These are phyloP conservation scores for Silene coronaria DNA, from an alignment of 179 eudicot species.

Conservation along the genomic window DNA sequence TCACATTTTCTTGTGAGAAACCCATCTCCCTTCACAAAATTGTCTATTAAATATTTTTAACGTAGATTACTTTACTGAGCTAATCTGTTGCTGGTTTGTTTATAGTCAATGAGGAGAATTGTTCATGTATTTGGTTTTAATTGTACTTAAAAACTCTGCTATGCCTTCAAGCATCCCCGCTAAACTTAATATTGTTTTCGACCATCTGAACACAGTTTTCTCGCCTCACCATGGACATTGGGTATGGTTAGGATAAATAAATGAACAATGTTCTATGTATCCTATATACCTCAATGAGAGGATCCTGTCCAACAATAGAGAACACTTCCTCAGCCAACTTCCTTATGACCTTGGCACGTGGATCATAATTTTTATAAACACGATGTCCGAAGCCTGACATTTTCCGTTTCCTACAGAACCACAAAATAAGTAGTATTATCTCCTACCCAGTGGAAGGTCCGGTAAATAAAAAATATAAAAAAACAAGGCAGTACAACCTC, in stretches of 20 bases:
- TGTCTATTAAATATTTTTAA: neutral
- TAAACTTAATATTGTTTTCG: neutral
- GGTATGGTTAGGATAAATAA: neutral
- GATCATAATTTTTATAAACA: slow-evolving; percentile 93
- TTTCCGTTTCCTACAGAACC: slow-evolving; percentile 69
- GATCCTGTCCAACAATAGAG: slow-evolving; percentile 95
- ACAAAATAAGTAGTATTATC: neutral
- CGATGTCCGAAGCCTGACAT: slow-evolving; percentile 99
- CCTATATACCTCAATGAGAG: slow-evolving; percentile 75
- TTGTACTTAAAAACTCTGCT: neutral
- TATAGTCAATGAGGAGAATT: neutral
- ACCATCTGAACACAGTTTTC: neutral
- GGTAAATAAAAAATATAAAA: neutral
- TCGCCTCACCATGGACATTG: too few relatives aligned
- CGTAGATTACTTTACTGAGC: neutral
- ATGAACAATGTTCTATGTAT: neutral
- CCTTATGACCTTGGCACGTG: slow-evolving; percentile 89
- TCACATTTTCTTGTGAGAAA: neutral
- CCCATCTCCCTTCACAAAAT: neutral
- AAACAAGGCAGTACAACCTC: neutral
- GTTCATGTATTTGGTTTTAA: neutral
- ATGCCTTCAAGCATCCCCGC: neutral
- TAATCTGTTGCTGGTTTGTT: neutral
- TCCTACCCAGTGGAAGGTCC: neutral
- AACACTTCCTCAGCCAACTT: slow-evolving; percentile 97